A percentile compares a stretch with the other conserved stretches of the same genome.
Evolutionary conservation across 495 filamentous ascomycete genomes (phyloP).

Genomic region (Talaromyces borbonicus): DNA sequence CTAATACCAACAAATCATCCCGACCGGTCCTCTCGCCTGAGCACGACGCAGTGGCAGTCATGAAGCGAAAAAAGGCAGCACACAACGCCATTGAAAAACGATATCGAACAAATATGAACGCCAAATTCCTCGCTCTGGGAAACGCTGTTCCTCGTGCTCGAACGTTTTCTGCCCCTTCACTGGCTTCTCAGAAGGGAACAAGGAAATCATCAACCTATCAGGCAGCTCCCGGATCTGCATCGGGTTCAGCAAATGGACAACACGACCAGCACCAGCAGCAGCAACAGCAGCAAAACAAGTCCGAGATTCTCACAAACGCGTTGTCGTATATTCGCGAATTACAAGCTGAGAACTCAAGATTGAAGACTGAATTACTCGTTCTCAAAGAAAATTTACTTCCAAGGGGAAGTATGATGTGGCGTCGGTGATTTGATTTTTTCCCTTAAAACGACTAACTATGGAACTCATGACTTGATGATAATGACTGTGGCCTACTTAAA

Average conservation of each 20-base stretch:
- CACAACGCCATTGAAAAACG: slow-evolving; percentile 46
- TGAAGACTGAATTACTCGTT: slow-evolving; percentile 29
- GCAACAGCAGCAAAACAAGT: slow-evolving; percentile 30
- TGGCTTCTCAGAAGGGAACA: slow-evolving; percentile 3
- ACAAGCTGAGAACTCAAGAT: slow-evolving; percentile 30
- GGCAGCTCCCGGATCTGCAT: background rate
- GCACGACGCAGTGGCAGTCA: background rate
- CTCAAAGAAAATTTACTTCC: slow-evolving; percentile 27
- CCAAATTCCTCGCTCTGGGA: slow-evolving; percentile 38
- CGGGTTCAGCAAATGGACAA: background rate
- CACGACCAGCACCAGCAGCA: slow-evolving; percentile 13
- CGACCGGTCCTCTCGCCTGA: background rate
- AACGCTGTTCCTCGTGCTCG: slow-evolving; percentile 26
- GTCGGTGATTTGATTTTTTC: slow-evolving; percentile 1
- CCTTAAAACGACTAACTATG: too few relatives aligned
- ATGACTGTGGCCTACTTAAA: too few relatives aligned
- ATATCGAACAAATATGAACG: slow-evolving; percentile 45
- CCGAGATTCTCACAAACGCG: slow-evolving; percentile 54
- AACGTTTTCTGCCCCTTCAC: slow-evolving; percentile 11
- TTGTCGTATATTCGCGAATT: slow-evolving; percentile 59
- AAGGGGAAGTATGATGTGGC: slow-evolving; percentile 21
- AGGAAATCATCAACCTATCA: slow-evolving; percentile 7
- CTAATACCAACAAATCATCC: background rate
- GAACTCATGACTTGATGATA: too few relatives aligned
- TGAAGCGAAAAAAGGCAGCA: slow-evolving; percentile 31